Base-by-base conservation (phyloP, 305 asterid genomes). In the Solanum chacoense region DNA sequence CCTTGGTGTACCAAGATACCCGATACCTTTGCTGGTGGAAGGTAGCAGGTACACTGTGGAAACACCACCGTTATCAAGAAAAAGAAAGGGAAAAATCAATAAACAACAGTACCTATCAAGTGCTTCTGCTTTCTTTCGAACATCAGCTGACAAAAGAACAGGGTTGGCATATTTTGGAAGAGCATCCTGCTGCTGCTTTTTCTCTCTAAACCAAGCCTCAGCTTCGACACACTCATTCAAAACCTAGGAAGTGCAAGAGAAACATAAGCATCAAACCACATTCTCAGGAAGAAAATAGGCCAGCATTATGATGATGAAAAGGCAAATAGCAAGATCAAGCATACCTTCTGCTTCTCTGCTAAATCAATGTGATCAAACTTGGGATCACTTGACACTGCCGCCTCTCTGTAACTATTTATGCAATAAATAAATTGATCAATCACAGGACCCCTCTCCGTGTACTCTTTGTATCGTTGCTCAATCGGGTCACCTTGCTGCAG, bases 401-500 rank as follows among this genome's bases (percentile, higher is more conserved):
- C 99, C 88, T 96, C 98, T 79, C 95, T 91, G 90, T 93, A 98
- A 92, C 99, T 96, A 89, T 90, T 92, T 81, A 96, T 92, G 93
- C 98, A 95, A 87, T 95, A 91, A 55, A 16, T 22, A 40, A 94
- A 91, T 87, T 94, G 98, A 87, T 95, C 97, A 13, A 94, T 88
- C 75, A 93, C 94, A 3, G 98, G 5, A 59, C 97, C 98, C 90
- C 99, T 94, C 90, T 95, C 98, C 3, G 77, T 75, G 87, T 88
- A 92, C 92, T 98, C 99, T 94, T 93, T 96, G 93, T 90, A 95
- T 13, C 99, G 98, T 89, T 88, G 93, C 93, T 96, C 98, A 59
- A 98, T 93, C 13, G 99, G 99, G 87, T 95, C 96, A 85, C 99
- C 99, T 94, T 94, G 95, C 99, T 98, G 95, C 92, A 92, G 87